Base-by-base conservation (phyloP, 2,329 filamentous ascomycete species). In the Neopestalotiopsis sp. region DNA sequence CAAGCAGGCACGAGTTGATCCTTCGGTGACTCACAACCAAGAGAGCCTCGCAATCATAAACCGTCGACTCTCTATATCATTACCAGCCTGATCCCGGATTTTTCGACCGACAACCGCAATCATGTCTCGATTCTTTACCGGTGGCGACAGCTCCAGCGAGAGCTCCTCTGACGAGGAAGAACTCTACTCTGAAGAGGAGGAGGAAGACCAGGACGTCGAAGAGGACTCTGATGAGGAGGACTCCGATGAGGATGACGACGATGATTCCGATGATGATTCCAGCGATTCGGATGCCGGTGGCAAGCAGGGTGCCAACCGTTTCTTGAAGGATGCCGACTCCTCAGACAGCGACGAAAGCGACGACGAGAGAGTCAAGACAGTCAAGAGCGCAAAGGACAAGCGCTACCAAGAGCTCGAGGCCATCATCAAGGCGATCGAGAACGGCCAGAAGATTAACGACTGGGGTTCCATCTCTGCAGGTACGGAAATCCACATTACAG, bases 311-410 rank as follows among this genome's bases (percentile, higher is more conserved):
- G 92, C 92, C 73, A 91, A 87, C 78, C 89, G 90, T 79, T 99
- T 99, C 91, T 90, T 98, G 88, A 90, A 86, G 78, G 45, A 34
- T 40, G 89, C 91, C 75, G 91, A 89, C 74, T 88, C 83, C 13
- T 91, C 89, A 69, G 94, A 96, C 65, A 94, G 91, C 76, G 93
- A 95, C 73, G 91, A 94, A 76, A 95, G 94, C 79, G 95, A 96
- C 73, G 94, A 96, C 73, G 95, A 98, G 73, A 89, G 90, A 74
- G 90, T 91, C 73, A 94, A 92, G 77, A 90, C 96, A 76, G 93
- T 98, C 78, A 98, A 97, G 89, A 98, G 94, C 82, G 95, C 95
- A 78, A 98, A 98, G 85, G 94, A 98, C 86, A 99, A 99, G 89
- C 90, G 96, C 71, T 88, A 94, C 74, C 95, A 98, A 79, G 97